Conservation (phyloP, 768 basidiomycete genomes). For the Russula brevipes region DNA sequence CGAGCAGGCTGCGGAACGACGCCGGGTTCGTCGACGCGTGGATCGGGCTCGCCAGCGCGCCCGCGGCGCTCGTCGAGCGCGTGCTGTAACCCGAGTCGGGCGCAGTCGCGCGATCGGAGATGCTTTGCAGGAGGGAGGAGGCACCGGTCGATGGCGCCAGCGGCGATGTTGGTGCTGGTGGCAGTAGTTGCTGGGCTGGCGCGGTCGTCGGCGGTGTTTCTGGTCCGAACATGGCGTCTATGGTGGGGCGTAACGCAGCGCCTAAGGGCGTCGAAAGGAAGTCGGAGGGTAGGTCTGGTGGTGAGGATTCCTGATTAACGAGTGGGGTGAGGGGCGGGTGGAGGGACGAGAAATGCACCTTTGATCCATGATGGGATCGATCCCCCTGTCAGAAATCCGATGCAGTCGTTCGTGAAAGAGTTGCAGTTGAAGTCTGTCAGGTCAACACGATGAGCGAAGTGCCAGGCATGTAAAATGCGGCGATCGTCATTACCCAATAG, state of each 20-base stretch:
- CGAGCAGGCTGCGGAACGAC: conserved; percentile 62
- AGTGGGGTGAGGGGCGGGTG: neutral
- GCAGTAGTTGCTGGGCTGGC: neutral
- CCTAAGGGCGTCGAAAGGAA: conserved; percentile 90
- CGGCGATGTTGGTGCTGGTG: neutral
- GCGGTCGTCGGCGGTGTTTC: neutral
- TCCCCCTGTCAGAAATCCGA: conserved; percentile 81
- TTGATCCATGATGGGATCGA: conserved; percentile 79
- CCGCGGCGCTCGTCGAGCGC: conserved; percentile 45
- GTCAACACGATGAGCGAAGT: neutral
- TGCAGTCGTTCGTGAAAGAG: conserved; percentile 83
- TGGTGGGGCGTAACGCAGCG: conserved; percentile 77
- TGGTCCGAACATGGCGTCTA: conserved; percentile 81
- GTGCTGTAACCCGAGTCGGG: conserved; percentile 29
- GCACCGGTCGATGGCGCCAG: conserved; percentile 20
- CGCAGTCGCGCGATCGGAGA: conserved; percentile 47
- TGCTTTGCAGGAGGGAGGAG: conserved; percentile 49
- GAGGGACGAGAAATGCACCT: conserved; percentile 40
- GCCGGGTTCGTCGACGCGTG: conserved; percentile 70
- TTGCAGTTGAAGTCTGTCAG: conserved; percentile 87
- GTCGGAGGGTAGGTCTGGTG: conserved; percentile 66
- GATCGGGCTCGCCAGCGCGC: conserved; percentile 41
- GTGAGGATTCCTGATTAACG: neutral
- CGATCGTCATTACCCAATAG: conserved; percentile 53
- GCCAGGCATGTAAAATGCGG: neutral